Evolutionary conservation across 2,329 filamentous ascomycete genomes (phyloP), one percentile per base, ranked within the genome.

Genomic region (Neofusicoccum cordaticola): DNA sequence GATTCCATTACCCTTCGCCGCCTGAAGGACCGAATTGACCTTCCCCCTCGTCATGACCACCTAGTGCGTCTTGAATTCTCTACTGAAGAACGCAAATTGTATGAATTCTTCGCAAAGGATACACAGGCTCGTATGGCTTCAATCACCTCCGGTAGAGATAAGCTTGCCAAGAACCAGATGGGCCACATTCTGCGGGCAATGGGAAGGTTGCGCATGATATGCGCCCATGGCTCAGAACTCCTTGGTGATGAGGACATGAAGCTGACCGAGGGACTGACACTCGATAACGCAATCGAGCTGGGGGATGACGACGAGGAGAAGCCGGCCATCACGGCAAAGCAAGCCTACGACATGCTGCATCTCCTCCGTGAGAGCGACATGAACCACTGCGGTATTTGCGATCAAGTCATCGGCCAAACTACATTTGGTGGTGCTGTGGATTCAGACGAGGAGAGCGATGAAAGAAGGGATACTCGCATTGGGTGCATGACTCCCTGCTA

Each of bases 111-210:
- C 77, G 88, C 91, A 19, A 87, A 86, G 68, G 90, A 95, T 70
- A 93, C 93, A 0, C 86, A 89, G 67, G 89, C 91, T 64, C 89
- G 93, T 71, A 88, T 98, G 69, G 86, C 88, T 66, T 88, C 92
- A 2, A 87, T 97, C 68, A 86, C 87, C 8, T 78, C 87, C 73
- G 73, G 80, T 88, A 70, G 83, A 85, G 69, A 86, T 86, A 61
- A 89, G 87, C 83, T 95, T 58, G 90, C 90, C 45, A 94, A 93
- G 47, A 92, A 90, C 69, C 90, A 91, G n/a, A 97, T 97, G 73
- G 93, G 95, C 52, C 92, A 97, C 70, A 95, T 99, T 52, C 80
- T 99, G 66, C 93, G 95, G 68, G 91, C 92, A 4, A 97, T 99
- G 72, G 85, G 96, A 69, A 90, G 94, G 35, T 85, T 99, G 17